Conservation (phyloP, 176 grass and related monocot genomes). For the Eleusine coracana region DNA sequence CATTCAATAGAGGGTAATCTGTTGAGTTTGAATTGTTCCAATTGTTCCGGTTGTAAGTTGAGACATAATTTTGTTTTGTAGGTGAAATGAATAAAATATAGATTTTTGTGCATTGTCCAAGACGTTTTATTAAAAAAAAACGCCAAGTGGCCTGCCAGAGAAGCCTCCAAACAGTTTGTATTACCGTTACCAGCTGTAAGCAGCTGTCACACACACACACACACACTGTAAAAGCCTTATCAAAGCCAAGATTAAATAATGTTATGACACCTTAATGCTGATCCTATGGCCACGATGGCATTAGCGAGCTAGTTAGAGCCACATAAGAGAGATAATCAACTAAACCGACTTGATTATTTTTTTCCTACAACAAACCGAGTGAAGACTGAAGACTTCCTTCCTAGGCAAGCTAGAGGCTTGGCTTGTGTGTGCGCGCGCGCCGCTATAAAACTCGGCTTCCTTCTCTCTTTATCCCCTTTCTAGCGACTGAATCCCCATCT, state of each 20-base stretch:
- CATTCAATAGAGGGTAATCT: too few relatives aligned
- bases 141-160: too few relatives aligned
- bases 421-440: too few relatives aligned
- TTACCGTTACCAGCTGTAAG: neutral
- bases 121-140: too few relatives aligned
- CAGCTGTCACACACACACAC: constrained; percentile 18
- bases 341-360: constrained; percentile 1
- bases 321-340: neutral
- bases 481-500: constrained; percentile 12
- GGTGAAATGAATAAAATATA: too few relatives aligned
- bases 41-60: too few relatives aligned
- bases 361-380: constrained; percentile 26
- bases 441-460: constrained; percentile 46
- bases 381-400: constrained; percentile 41
- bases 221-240: neutral
- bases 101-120: too few relatives aligned
- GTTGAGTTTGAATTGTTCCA: too few relatives aligned
- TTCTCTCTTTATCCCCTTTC: constrained; percentile 12
- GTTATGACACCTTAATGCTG: neutral
- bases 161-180: neutral
- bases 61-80: too few relatives aligned
- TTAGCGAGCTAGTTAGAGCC: neutral
- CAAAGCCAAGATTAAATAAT: constrained; percentile 1
- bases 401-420: constrained; percentile 32
- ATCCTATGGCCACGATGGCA: neutral